Conservation (phyloP, 2,329 filamentous ascomycete species). For the Beauveria pseudobassiana region DNA sequence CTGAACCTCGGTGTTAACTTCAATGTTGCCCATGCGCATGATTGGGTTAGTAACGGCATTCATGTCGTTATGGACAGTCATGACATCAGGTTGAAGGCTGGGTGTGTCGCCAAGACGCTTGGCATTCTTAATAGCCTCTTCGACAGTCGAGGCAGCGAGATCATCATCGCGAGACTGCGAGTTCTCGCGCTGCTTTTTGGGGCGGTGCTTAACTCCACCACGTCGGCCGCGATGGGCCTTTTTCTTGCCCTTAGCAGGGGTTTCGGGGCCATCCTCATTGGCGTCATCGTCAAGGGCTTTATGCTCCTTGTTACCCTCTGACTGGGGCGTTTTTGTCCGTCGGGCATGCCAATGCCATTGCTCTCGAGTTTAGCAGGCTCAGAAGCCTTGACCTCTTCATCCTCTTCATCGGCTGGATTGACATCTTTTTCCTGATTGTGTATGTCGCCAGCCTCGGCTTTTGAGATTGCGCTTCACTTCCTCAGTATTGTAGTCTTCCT, state of each 20-base stretch:
- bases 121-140: slow-evolving; percentile 53
- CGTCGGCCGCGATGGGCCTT: slow-evolving; percentile 65
- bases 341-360: neutral
- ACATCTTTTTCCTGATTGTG: neutral
- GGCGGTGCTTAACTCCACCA: slow-evolving; percentile 62
- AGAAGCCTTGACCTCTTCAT: neutral
- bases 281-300: slow-evolving; percentile 11
- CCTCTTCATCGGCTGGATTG: neutral
- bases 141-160: slow-evolving; percentile 38
- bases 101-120: slow-evolving; percentile 48
- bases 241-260: slow-evolving; percentile 52
- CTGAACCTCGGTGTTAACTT: slow-evolving; percentile 56
- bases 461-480: neutral
- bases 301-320: neutral
- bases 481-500: neutral
- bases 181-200: slow-evolving; percentile 45
- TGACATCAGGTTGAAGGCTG: slow-evolving; percentile 54
- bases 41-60: slow-evolving; percentile 52
- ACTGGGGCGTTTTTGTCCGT: neutral
- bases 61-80: slow-evolving; percentile 49
- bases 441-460: neutral
- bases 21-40: slow-evolving; percentile 55
- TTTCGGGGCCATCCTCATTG: slow-evolving; percentile 13
- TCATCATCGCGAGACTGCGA: slow-evolving; percentile 45
- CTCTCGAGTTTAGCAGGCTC: neutral